Evolutionary conservation across 2,329 filamentous ascomycete species (phyloP), one percentile per base, ranked within the genome.

Genomic region (Aulographum hederae): DNA sequence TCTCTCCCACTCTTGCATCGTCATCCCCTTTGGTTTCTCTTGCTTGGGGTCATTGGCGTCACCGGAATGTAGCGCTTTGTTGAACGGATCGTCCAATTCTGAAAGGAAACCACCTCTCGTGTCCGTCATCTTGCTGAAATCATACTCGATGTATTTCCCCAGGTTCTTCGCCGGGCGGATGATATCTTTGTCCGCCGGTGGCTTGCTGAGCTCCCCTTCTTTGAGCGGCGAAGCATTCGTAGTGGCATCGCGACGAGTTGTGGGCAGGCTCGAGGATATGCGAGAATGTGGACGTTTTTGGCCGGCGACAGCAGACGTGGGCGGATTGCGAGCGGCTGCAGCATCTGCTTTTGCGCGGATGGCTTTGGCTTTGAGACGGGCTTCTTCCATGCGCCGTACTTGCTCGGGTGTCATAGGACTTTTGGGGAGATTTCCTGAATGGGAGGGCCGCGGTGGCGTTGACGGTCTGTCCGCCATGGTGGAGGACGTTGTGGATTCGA

Each of bases 121-220:
- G 52, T 98, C 89, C 5, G 78, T 91, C 84, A 98, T 95, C 56
- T 86, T 78, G 49, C 79, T 86, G 56, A 98, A 89, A 53, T 98
- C 89, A 57, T 94, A 95, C 48, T 98, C 89, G 46, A 98, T 85
- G 50, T 78, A 95, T 51, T 51, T 48, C 5, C 45, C 48, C 43
- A 95, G 94, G 47, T 91, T 94, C 46, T 74, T 70, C 25, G 81
- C 80, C 1, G 86, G 77, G 34, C 73, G 73, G 31, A 91, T 73
- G 37, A 50, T 59, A 12, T 61, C 59, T n/a, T n/a, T n/a, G 39
- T 65, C 56, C 43, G 50, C 43, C 47, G 50, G 41, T 54, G 43
- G 27, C 27, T 14, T 8, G 8, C 10, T 41, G 29, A 47, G 33
- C 36, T 41, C 44, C 63, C 52, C 19, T 57, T 46, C 5, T 10